Percentiles rank a stretch among this genome's conserved stretches.
Evolutionary conservation across 441 rosid species (phyloP).

Genomic region (Lepidium campestre): DNA sequence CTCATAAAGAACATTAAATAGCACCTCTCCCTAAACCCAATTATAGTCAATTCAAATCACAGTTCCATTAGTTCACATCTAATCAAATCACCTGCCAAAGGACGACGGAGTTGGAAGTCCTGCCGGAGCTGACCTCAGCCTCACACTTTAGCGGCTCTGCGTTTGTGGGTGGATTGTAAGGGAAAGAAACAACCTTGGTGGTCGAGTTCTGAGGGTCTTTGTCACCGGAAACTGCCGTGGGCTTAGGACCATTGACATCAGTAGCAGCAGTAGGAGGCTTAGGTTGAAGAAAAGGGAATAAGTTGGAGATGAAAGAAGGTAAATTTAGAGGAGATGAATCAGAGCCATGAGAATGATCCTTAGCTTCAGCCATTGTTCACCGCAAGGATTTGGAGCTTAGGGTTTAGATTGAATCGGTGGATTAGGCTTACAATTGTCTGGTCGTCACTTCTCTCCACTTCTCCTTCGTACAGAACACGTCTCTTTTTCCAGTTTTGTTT

Average conservation of each 20-base stretch:
- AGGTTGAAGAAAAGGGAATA: slow-evolving; percentile 26
- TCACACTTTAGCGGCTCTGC: slow-evolving; percentile 42
- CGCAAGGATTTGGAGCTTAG: slow-evolving; percentile 2
- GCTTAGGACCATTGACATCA: background rate
- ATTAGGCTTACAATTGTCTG: slow-evolving; percentile 23
- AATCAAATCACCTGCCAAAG: slow-evolving; percentile 68
- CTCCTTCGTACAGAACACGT: slow-evolving; percentile 1
- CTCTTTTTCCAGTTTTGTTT: background rate
- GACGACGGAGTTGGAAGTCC: slow-evolving; percentile 64
- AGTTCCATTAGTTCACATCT: background rate
- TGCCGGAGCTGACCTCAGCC: slow-evolving; percentile 49
- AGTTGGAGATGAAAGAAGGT: slow-evolving; percentile 21
- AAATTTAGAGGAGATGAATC: slow-evolving; percentile 8
- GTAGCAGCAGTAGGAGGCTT: background rate
- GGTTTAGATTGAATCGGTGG: slow-evolving; percentile 17
- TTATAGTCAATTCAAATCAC: background rate
- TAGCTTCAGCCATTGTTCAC: slow-evolving; percentile 26
- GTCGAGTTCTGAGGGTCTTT: slow-evolving; percentile 26
- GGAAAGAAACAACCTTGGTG: slow-evolving; percentile 34
- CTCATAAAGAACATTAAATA: background rate
- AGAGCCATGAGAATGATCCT: background rate
- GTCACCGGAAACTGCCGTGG: background rate
- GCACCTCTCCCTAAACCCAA: background rate
- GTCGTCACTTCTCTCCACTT: slow-evolving; percentile 16
- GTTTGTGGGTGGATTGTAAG: slow-evolving; percentile 17